A percentile compares a stretch with the other conserved stretches of the same genome.
Conservation (phyloP, 2,329 filamentous ascomycete species). For the Rhinocladiella similis region DNA sequence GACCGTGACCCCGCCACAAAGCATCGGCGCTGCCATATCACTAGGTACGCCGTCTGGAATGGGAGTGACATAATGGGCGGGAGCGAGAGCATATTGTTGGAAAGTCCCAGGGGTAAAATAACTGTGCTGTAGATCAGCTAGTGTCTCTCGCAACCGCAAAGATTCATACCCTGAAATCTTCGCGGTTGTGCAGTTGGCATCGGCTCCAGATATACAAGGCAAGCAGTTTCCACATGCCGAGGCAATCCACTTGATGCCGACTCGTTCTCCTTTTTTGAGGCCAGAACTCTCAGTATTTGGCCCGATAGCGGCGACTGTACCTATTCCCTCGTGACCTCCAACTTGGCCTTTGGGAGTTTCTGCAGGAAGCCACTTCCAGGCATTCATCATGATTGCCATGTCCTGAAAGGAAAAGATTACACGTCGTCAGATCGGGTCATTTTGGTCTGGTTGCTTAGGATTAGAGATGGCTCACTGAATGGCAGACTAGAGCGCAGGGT, state of each 20-base stretch:
- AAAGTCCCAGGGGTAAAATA: slow-evolving; percentile 73
- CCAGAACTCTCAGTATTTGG: slow-evolving; percentile 52
- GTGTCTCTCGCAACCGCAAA: too few relatives aligned
- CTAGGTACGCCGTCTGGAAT: slow-evolving; percentile 64
- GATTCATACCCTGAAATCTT: too few relatives aligned
- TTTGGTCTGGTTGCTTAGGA: too few relatives aligned
- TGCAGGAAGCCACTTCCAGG: too few relatives aligned
- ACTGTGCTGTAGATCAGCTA: too few relatives aligned
- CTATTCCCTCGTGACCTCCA: slow-evolving; percentile 71
- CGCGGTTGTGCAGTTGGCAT: slow-evolving; percentile 56
- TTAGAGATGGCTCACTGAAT: too few relatives aligned
- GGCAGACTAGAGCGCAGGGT: too few relatives aligned
- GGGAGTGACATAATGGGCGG: slow-evolving; percentile 68
- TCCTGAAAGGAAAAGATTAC: too few relatives aligned
- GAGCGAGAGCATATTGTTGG: slow-evolving; percentile 67
- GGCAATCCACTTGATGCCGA: slow-evolving; percentile 69
- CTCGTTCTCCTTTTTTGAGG: slow-evolving; percentile 65
- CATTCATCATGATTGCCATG: too few relatives aligned
- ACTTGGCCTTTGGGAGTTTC: slow-evolving; percentile 56
- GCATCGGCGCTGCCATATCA: slow-evolving; percentile 64
- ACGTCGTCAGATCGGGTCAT: too few relatives aligned
- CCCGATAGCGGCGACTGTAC: slow-evolving; percentile 65
- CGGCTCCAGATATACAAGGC: slow-evolving; percentile 56
- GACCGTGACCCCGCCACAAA: slow-evolving; percentile 56
- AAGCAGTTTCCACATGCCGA: slow-evolving; percentile 56